Percentiles rank a stretch among this genome's conserved stretches.
Conservation (phyloP, 768 basidiomycete genomes). For the Cytidiella melzeri region DNA sequence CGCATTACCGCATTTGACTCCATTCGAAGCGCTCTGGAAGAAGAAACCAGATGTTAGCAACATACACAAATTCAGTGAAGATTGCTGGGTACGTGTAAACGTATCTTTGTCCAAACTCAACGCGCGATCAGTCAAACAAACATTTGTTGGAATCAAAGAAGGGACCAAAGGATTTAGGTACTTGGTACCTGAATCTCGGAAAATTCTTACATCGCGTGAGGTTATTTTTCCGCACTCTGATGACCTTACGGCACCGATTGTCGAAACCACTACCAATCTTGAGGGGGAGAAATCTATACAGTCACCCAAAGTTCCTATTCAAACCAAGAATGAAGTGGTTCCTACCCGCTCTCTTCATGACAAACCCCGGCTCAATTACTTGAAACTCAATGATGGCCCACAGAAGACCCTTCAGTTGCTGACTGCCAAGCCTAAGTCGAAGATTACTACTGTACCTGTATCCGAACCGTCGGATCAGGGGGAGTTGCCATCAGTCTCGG, state of each 20-base stretch:
- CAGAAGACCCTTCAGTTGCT: not conserved
- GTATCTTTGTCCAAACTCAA: no score
- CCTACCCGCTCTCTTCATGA: not conserved
- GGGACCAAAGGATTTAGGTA: not conserved
- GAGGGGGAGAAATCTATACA: conserved; percentile 7
- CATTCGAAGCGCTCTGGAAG: conserved; percentile 14
- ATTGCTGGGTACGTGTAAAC: conserved; percentile 6
- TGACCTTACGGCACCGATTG: no score
- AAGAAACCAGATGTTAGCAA: conserved; percentile 12
- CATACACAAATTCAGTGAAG: conserved; percentile 10
- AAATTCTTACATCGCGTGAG: conserved; percentile 2
- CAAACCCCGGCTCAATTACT: conserved; percentile 1
- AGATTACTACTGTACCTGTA: not conserved
- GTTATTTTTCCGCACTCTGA: conserved; percentile 4
- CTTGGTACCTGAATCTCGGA: not conserved
- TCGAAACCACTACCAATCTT: not conserved
- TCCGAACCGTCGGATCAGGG: no score
- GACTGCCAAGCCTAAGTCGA: not conserved
- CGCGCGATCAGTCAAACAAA: no score
- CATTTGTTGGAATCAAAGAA: conserved; percentile 2
- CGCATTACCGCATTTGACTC: conserved; percentile 13
- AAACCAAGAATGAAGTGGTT: not conserved
- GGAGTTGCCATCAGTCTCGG: conserved; percentile 1
- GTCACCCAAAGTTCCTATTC: no score
- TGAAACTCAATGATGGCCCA: not conserved